These are phyloP conservation scores for Termitomyces sp. DNA, from an alignment of 768 basidiomycete genomes.

Conservation along the genomic window DNA sequence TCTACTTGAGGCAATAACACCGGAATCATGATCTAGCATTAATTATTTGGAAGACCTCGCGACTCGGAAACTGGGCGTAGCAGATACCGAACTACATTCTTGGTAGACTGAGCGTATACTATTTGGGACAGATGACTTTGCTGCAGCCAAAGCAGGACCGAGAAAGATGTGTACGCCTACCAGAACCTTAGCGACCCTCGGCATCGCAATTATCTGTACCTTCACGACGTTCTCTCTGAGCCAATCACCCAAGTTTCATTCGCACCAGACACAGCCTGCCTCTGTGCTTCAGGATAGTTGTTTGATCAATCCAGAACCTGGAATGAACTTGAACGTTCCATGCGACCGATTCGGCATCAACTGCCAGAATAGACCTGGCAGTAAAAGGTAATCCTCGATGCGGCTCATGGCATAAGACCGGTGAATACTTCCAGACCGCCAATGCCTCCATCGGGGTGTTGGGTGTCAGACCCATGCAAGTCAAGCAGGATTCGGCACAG, in stretches of 20 bases:
- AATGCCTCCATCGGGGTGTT: slow-evolving; percentile 77
- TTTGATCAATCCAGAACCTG: too few relatives aligned
- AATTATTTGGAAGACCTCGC: too few relatives aligned
- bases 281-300: slow-evolving; percentile 65
- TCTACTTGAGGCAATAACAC: slow-evolving; percentile 60
- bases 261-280: slow-evolving; percentile 39
- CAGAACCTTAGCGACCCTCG: slow-evolving; percentile 67
- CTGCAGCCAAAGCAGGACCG: slow-evolving; percentile 92
- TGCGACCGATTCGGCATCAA: slow-evolving; percentile 64
- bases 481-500: slow-evolving; percentile 66
- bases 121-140: too few relatives aligned
- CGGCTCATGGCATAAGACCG: slow-evolving; percentile 58
- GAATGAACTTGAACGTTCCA: slow-evolving; percentile 35
- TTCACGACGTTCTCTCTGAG: slow-evolving; percentile 59
- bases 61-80: too few relatives aligned
- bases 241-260: slow-evolving; percentile 89
- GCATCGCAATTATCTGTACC: slow-evolving; percentile 85
- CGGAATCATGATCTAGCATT: too few relatives aligned
- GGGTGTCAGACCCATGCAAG: slow-evolving; percentile 81
- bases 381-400: slow-evolving; percentile 89
- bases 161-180: slow-evolving; percentile 85
- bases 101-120: too few relatives aligned
- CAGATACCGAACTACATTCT: too few relatives aligned
- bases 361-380: slow-evolving; percentile 70
- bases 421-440: slow-evolving; percentile 85